These are phyloP conservation scores for Cystobasidium onofrii DNA, from an alignment of 768 basidiomycete genomes.

Conservation along the genomic window DNA sequence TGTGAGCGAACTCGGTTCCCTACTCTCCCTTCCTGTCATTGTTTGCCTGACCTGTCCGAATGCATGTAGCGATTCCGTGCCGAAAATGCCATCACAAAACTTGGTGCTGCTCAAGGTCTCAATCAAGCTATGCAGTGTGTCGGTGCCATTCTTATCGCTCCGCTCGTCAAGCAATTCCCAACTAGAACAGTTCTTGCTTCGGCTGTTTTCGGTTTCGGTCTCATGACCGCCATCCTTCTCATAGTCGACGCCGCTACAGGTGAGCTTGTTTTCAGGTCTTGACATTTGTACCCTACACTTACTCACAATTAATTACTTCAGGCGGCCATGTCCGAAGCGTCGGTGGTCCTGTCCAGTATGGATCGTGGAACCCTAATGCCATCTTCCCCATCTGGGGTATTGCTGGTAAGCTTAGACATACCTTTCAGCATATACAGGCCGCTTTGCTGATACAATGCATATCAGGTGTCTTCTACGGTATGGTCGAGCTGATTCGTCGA, in stretches of 20 bases:
- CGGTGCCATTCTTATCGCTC: constrained; percentile 42
- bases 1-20: not conserved
- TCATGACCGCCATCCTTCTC: constrained; percentile 40
- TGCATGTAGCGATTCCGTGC: constrained; percentile 39
- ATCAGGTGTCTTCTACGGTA: constrained; percentile 41
- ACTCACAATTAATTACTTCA: not conserved
- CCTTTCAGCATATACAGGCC: not conserved
- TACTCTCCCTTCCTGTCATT: not conserved
- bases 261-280: constrained; percentile 28
- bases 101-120: constrained; percentile 40
- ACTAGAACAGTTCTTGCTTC: constrained; percentile 42
- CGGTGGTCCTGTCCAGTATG: constrained; percentile 34
- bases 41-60: not conserved
- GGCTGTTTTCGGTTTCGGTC: constrained; percentile 41
- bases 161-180: constrained; percentile 41
- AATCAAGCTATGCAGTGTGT: constrained; percentile 43
- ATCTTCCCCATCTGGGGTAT: constrained; percentile 40
- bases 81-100: constrained; percentile 38
- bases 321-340: not conserved
- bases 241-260: constrained; percentile 43
- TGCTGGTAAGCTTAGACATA: constrained; percentile 17
- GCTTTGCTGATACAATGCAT: not conserved
- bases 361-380: constrained; percentile 39
- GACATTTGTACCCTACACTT: not conserved
- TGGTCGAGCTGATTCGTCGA: constrained; percentile 44